Evolutionary conservation across 2,329 filamentous ascomycete species (phyloP).

Genomic region (Fusarium sambucinum): DNA sequence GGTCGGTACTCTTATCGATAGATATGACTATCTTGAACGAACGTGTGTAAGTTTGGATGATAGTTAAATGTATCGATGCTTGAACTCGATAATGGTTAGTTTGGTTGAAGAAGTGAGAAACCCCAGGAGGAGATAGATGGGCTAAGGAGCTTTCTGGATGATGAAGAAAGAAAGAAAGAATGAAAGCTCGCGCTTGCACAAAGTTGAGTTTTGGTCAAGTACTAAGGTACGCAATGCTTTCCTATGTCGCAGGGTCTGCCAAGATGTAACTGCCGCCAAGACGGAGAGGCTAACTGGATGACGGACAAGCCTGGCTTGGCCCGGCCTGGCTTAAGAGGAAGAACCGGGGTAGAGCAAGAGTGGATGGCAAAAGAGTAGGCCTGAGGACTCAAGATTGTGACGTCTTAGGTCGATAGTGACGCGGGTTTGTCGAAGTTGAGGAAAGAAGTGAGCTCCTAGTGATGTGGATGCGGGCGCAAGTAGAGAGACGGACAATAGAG

Average conservation of each 20-base stretch:
- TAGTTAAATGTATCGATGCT: conserved; percentile 18
- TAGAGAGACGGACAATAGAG: conserved; percentile 1
- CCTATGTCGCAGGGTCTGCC: conserved; percentile 29
- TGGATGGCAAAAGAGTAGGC: not conserved
- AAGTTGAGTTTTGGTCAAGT: conserved; percentile 28
- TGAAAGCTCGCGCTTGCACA: conserved; percentile 18
- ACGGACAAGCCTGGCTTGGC: conserved; percentile 38
- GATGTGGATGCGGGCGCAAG: conserved; percentile 19
- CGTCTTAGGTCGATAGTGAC: conserved; percentile 15
- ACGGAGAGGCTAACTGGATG: conserved; percentile 31
- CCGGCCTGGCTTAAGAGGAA: conserved; percentile 18
- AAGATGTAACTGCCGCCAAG: conserved; percentile 40
- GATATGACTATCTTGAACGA: conserved; percentile 17
- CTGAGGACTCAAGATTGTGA: conserved; percentile 17
- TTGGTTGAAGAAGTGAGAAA: conserved; percentile 10
- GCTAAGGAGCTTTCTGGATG: not conserved
- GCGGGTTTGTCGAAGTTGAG: conserved; percentile 3
- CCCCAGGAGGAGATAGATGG: not conserved
- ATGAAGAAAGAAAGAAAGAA: conserved; percentile 23
- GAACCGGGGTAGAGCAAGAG: not conserved
- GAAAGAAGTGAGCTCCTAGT: conserved; percentile 9
- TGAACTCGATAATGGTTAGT: conserved; percentile 10
- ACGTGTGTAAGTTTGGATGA: conserved; percentile 9
- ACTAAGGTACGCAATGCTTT: conserved; percentile 19
- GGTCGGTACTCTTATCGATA: conserved; percentile 12